A percentile compares a stretch with the other conserved stretches of the same genome.
Evolutionary conservation across 2,329 filamentous ascomycete genomes (phyloP).

Genomic region (Aspergillus awamori): DNA sequence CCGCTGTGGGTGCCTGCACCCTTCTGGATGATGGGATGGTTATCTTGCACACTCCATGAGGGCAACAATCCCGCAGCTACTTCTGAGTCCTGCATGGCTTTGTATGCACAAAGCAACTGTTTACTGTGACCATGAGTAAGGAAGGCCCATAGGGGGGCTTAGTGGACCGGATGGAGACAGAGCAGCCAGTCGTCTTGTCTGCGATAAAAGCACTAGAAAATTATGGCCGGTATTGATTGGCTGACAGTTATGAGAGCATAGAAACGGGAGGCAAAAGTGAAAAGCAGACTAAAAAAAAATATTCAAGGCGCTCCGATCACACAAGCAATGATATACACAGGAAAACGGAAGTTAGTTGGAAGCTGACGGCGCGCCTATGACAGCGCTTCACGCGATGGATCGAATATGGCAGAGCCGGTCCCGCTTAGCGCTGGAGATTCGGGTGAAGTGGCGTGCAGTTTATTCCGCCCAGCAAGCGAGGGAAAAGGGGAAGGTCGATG

Average conservation of each 20-base stretch:
- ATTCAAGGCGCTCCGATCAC: background rate
- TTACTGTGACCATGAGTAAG: conserved; percentile 14
- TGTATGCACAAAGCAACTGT: conserved; percentile 4
- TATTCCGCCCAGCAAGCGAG: conserved; percentile 1
- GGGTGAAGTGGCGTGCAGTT: conserved; percentile 1
- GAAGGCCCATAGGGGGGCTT: conserved; percentile 12
- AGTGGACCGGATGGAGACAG: conserved; percentile 5
- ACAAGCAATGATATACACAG: conserved; percentile 1
- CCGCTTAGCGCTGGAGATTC: conserved; percentile 9
- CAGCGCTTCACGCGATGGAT: conserved; percentile 9
- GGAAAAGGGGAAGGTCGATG: background rate
- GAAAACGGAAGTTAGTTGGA: background rate
- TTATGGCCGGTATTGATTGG: background rate
- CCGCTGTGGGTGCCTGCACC: conserved; percentile 11
- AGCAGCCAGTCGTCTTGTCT: background rate
- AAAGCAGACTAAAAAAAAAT: background rate
- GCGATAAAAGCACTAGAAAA: background rate
- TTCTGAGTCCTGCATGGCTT: conserved; percentile 23
- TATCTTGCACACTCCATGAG: conserved; percentile 14
- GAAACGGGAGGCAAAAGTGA: background rate
- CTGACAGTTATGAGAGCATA: background rate
- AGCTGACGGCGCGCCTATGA: background rate
- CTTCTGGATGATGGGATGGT: conserved; percentile 7
- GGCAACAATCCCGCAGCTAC: conserved; percentile 9
- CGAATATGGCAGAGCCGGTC: conserved; percentile 5